Base-by-base conservation (phyloP, 2,329 filamentous ascomycete genomes). In the Colletotrichum tofieldiae region DNA sequence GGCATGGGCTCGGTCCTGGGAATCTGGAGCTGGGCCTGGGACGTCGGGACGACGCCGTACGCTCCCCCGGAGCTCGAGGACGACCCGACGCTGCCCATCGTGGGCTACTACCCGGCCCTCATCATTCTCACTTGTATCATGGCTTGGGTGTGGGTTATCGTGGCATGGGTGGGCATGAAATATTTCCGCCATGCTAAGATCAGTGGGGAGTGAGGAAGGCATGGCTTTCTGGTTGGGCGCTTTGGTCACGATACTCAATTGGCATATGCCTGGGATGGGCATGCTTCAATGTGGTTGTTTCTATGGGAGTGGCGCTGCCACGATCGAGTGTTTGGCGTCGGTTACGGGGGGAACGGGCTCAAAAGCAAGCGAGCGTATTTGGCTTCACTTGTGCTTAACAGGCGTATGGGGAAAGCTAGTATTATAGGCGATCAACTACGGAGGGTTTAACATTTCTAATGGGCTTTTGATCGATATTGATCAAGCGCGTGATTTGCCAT, bases 151-250 rank as follows among this genome's bases (percentile, higher is more conserved):
- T 99, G 96, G 96, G 96, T 98, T 23, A 91, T 98, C 16, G 92
- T 97, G 70, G 96, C 97, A 14, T 99, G 96, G 96, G 93, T 98
- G 60, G 96, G 96, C 32, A 98, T 99, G 96, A 99, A 99, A 82
- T 98, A 98, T 82, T 99, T 99, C 80, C 91, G 95, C 77, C 96
- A 99, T 86, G 96, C 96, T 43, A 98, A 98, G 85, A 97, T 98
- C 71, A 90, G 85, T 68, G 88, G 88, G 41, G 89, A 91, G 79
- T 94, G 76, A 83, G 32, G 32, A 45, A 39, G 26, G 49, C 7
- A 29, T 52, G 16, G 26, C 26, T 32, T 35, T n/a, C 29, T 43
- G 16, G 18, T 35, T 35, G 18, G 18, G 8, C 29, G 29, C 18
- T n/a, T 16, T 35, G 26, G 18, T 35, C n/a, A 35, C 26, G 18